Base-by-base conservation (phyloP, 495 filamentous ascomycete species). In the Aspergillus sclerotiicarbonarius region DNA sequence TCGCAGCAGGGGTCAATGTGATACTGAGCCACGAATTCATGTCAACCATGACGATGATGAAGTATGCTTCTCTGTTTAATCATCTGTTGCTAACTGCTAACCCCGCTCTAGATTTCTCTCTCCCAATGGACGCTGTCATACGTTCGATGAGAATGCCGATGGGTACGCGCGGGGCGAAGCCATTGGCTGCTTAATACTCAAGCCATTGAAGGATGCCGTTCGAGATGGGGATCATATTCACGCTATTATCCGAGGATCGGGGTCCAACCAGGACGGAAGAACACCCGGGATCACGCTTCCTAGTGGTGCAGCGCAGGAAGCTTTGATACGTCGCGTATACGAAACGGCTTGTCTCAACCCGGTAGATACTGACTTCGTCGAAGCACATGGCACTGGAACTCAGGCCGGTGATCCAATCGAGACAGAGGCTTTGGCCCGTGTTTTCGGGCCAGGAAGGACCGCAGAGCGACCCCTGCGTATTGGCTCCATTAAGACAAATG, bases 391-490 rank as follows among this genome's bases (percentile, higher is more conserved):
- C 19, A 86, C 83, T 0, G 86, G 84, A 4, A 88, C 84, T 1
- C 65, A 66, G 7, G 69, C 72, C 3, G 84, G 84, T 5, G 87
- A 89, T 61, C 84, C 85, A 0, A 78, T 82, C 2, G 87, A 90
- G 61, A 71, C 76, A 0, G 69, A 67, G 4, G 85, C 85, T 2
- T 82, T 86, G 2, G 59, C 51, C 1, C 33, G 32, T 15, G 57
- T 64, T 0, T 68, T 64, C 19, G 29, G 55, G 0, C 25, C 45
- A 19, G 49, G 37, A 20, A 35, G 54, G 12, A 41, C 31, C 9
- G 25, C 50, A 0, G 10, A 30, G 18, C 47, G 25, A 1, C 58
- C 58, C 2, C 16, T 64, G 19, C 32, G 32, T 10, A 56, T 79
- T 29, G 77, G 78, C 0, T 64, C 69, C 7, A 51, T 79, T 39